Evolutionary conservation across 768 basidiomycete genomes (phyloP).

Genomic region (Russula virescens): DNA sequence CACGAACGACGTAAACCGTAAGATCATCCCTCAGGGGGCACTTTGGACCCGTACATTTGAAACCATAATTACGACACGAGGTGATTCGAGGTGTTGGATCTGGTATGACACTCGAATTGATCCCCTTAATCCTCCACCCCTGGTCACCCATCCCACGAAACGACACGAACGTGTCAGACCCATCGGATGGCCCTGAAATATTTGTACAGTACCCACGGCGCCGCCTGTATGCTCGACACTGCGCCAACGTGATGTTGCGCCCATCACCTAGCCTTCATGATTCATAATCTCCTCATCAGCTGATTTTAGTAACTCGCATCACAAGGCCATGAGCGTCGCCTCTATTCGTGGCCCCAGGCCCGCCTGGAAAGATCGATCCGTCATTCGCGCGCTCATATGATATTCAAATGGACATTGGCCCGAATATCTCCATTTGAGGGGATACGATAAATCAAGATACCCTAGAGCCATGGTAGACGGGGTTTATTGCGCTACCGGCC

Average conservation of each 20-base stretch:
- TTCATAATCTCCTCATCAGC: conserved; percentile 6
- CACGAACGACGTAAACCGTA: conserved; percentile 6
- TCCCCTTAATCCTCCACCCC: neutral
- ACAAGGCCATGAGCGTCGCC: conserved; percentile 5
- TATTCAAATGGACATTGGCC: neutral
- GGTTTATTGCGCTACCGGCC: neutral
- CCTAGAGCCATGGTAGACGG: neutral
- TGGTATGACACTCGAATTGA: neutral
- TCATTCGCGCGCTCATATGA: conserved; percentile 4
- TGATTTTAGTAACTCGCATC: conserved; percentile 9
- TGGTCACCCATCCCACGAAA: neutral
- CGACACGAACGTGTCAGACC: neutral
- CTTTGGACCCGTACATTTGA: neutral
- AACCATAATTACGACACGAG: neutral
- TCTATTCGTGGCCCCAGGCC: conserved; percentile 12
- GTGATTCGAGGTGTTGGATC: neutral
- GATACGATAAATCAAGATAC: conserved; percentile 1
- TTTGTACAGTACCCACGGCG: conserved; percentile 12
- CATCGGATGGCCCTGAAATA: neutral
- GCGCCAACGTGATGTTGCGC: conserved; percentile 17
- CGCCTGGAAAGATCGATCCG: conserved; percentile 9
- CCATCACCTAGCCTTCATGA: conserved; percentile 19
- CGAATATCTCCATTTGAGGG: conserved; percentile 17
- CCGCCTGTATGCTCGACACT: conserved; percentile 8
- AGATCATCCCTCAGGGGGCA: conserved; percentile 3